A percentile compares a stretch with the other conserved stretches of the same genome.
Evolutionary conservation across 352 stramenopile genomes (phyloP).

Genomic region (Globisporangium takayamanum): DNA sequence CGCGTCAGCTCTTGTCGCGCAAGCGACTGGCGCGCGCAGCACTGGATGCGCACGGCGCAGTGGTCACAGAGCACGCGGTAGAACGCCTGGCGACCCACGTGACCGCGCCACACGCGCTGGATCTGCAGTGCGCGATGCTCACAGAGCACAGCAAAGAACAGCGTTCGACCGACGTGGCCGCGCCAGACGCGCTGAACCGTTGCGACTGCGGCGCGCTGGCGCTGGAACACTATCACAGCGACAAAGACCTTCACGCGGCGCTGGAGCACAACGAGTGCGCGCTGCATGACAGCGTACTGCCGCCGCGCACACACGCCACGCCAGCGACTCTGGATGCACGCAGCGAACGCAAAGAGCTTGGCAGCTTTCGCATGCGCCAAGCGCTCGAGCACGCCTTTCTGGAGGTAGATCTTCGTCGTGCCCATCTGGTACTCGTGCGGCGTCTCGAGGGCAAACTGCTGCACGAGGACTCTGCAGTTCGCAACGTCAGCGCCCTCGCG

Average conservation of each 20-base stretch:
- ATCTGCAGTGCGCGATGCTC: conserved; percentile 35
- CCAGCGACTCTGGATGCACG: conserved; percentile 60
- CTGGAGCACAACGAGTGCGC: conserved; percentile 41
- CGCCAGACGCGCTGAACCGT: conserved; percentile 31
- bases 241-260: conserved; percentile 44
- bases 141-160: conserved; percentile 19
- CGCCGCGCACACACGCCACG: conserved; percentile 35
- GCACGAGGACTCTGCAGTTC: conserved; percentile 50
- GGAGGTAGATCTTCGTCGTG: conserved; percentile 83
- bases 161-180: conserved; percentile 22
- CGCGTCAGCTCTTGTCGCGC: conserved; percentile 39
- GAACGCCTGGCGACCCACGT: conserved; percentile 30
- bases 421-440: conserved; percentile 79
- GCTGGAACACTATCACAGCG: conserved; percentile 25
- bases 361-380: conserved; percentile 57
- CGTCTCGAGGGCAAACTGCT: conserved; percentile 51
- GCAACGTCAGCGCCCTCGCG: conserved; percentile 12
- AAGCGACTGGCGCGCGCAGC: conserved; percentile 29
- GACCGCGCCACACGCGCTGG: conserved; percentile 39
- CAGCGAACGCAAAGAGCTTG: conserved; percentile 58
- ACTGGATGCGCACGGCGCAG: conserved; percentile 44
- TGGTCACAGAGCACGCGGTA: conserved; percentile 25
- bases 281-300: conserved; percentile 25
- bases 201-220: conserved; percentile 12
- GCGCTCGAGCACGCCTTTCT: conserved; percentile 70